Conservation (phyloP, 257 asterid genomes). For the Ajuga chamaepitys region DNA sequence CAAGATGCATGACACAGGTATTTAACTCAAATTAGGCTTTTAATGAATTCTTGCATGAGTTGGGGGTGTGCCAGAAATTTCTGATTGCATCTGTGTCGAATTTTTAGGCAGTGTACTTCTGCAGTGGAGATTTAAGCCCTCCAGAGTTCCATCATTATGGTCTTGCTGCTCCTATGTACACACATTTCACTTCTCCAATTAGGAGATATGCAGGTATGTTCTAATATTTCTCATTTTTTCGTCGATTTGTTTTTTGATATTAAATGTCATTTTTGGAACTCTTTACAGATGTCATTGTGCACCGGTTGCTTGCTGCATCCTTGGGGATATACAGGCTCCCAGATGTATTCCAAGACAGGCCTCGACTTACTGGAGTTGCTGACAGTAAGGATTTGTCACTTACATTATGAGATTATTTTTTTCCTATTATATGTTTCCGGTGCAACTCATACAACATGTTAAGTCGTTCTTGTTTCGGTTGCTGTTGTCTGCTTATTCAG, state of each 20-base stretch:
- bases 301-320: conserved; percentile 93
- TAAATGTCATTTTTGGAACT: conserved; percentile 13
- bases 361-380: conserved; percentile 67
- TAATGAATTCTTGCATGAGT: not conserved
- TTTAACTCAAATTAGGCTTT: conserved; percentile 4
- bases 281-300: conserved; percentile 75
- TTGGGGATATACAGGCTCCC: conserved; percentile 88
- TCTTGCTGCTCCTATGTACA: conserved; percentile 85
- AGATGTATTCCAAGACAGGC: conserved; percentile 62
- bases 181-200: conserved; percentile 98
- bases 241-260: conserved; percentile 14
- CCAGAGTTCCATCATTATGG: conserved; percentile 91
- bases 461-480: not conserved
- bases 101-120: conserved; percentile 90
- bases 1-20: conserved; percentile 99
- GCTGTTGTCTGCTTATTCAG: not conserved
- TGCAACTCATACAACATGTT: conserved; percentile 4
- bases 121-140: conserved; percentile 94
- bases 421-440: not conserved
- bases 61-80: conserved; percentile 10
- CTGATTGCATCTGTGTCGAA: not conserved
- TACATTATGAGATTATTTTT: not conserved
- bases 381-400: conserved; percentile 60
- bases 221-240: conserved; percentile 6
- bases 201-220: conserved; percentile 90